A percentile compares a stretch with the other conserved stretches of the same genome.
Conservation (phyloP, 1,284 basidiomycete species). For the Cryptococcus maquisensis region DNA sequence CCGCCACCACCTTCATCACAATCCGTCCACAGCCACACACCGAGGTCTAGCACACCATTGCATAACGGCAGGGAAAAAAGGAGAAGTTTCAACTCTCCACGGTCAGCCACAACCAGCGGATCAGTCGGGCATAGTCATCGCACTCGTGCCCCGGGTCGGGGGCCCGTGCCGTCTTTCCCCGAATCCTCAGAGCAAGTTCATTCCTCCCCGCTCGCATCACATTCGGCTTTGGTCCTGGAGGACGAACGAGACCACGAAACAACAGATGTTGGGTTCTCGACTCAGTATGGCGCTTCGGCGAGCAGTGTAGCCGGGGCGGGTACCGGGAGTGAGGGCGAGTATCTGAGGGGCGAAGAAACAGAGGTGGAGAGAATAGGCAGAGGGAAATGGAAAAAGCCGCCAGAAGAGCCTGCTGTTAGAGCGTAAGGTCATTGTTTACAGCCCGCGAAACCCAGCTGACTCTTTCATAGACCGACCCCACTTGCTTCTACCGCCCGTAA, state of each 20-base stretch:
- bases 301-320: conserved; percentile 20
- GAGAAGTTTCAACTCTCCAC: not conserved
- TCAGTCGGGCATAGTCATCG: not conserved
- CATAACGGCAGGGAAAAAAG: not conserved
- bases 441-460: not conserved
- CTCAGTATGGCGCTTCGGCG: conserved; percentile 30
- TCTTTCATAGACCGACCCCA: not conserved
- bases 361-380: conserved; percentile 12
- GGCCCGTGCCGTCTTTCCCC: not conserved
- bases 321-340: conserved; percentile 27
- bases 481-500: not conserved
- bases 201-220: not conserved
- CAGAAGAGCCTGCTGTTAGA: conserved; percentile 1
- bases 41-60: not conserved
- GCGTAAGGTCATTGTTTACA: not conserved
- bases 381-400: conserved; percentile 8
- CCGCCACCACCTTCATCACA: not conserved
- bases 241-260: not conserved
- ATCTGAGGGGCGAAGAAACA: conserved; percentile 19
- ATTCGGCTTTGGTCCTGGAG: not conserved
- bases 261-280: conserved; percentile 13
- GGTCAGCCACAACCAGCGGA: not conserved
- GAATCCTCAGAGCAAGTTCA: not conserved
- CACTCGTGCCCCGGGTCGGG: not conserved
- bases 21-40: not conserved